phyloP scores from a whole-genome alignment of 495 filamentous ascomycete species.

The Xeromyces bisporus region DNA sequence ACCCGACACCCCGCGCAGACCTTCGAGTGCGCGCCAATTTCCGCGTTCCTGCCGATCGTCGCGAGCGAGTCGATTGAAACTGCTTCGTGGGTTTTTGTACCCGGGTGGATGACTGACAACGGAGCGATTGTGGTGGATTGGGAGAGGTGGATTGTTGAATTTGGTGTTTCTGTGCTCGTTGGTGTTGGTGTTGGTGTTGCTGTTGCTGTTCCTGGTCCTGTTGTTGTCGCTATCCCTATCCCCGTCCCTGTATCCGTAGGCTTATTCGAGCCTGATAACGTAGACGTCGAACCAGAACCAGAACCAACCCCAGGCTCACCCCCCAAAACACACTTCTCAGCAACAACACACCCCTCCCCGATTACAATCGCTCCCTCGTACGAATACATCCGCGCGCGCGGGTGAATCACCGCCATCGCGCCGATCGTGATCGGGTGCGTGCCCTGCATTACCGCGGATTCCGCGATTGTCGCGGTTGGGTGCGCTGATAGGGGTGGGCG shows the following conservation, averaged over 20 bases:
- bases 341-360: slow-evolving; percentile 56
- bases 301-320: slow-evolving; percentile 18
- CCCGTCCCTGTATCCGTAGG: too few species aligned
- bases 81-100: slow-evolving; percentile 20
- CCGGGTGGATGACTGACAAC: slow-evolving; percentile 15
- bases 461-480: slow-evolving; percentile 52
- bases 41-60: slow-evolving; percentile 13
- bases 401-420: slow-evolving; percentile 63
- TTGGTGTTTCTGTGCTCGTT: slow-evolving; percentile 1
- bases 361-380: slow-evolving; percentile 52
- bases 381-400: slow-evolving; percentile 54
- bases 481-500: slow-evolving; percentile 58
- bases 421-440: slow-evolving; percentile 54
- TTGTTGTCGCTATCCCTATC: not conserved
- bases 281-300: slow-evolving; percentile 1
- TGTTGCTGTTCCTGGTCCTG: slow-evolving; percentile 1
- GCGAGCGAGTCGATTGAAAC: slow-evolving; percentile 20
- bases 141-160: slow-evolving; percentile 15
- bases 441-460: slow-evolving; percentile 56
- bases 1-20: slow-evolving; percentile 24
- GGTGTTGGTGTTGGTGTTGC: slow-evolving; percentile 4
- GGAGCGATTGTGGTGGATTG: slow-evolving; percentile 21
- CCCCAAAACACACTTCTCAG: slow-evolving; percentile 52
- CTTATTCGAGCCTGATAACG: too few species aligned
- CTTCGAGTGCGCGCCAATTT: slow-evolving; percentile 24